phyloP scores from a whole-genome alignment of 2,329 filamentous ascomycete species.

The Aureobasidium sp. region DNA sequence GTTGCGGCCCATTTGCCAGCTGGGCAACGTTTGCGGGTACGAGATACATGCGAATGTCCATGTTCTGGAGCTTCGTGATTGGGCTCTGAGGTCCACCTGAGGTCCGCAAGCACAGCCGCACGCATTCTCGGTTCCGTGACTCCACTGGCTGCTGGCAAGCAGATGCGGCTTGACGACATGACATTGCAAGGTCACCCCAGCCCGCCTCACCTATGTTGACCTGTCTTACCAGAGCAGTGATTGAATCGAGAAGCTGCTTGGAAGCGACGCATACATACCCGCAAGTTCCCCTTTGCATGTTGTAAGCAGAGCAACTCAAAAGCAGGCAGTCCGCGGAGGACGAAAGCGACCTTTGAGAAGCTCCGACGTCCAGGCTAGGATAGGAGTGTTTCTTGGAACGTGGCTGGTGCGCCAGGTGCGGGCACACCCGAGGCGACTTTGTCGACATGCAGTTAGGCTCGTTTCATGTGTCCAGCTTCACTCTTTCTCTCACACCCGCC shows the following conservation, averaged over 20 bases:
- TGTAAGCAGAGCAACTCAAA: background rate
- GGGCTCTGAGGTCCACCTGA: background rate
- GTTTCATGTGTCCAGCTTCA: background rate
- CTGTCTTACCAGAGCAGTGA: background rate
- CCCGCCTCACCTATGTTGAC: background rate
- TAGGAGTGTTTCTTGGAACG: background rate
- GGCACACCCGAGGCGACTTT: background rate
- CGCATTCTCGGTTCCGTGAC: background rate
- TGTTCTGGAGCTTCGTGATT: background rate
- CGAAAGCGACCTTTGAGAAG: background rate
- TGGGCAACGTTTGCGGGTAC: background rate
- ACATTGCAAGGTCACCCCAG: background rate
- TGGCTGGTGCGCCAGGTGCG: background rate
- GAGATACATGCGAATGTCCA: background rate
- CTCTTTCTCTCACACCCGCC: slow-evolving; percentile 1
- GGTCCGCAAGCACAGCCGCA: slow-evolving; percentile 1
- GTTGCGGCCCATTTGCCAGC: background rate
- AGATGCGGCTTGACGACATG: slow-evolving; percentile 12
- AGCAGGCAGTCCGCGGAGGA: background rate
- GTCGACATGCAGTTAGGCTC: background rate
- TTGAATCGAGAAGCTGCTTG: no score
- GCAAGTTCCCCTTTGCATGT: background rate
- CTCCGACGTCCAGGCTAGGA: background rate
- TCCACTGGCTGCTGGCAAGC: background rate
- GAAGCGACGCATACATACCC: background rate